Percentiles rank a stretch among this genome's conserved stretches.
These are phyloP conservation scores for Pythium myriotylum DNA, from an alignment of 352 stramenopile genomes.

Conservation along the genomic window DNA sequence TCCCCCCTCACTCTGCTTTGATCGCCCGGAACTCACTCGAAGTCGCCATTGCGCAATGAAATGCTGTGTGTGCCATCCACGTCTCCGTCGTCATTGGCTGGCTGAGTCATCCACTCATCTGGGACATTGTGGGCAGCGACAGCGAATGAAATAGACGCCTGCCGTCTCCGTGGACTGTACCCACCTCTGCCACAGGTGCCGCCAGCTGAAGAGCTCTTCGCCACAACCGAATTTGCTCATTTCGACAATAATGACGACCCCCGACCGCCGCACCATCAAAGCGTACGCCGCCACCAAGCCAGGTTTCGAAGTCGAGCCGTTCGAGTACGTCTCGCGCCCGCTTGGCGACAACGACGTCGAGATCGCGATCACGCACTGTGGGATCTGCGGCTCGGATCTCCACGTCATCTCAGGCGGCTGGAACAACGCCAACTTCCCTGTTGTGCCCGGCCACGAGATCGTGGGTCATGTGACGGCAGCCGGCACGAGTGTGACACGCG, in stretches of 20 bases:
- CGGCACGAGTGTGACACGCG: slow-evolving; percentile 4
- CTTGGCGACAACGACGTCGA: slow-evolving; percentile 28
- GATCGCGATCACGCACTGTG: slow-evolving; percentile 32
- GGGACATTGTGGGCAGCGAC: too few species aligned
- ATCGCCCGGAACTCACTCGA: too few species aligned
- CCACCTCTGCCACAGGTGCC: too few species aligned
- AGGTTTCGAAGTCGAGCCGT: slow-evolving; percentile 14
- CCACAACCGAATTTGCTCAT: background rate
- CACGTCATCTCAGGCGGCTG: slow-evolving; percentile 29
- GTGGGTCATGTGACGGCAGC: slow-evolving; percentile 24
- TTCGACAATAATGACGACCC: background rate
- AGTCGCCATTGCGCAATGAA: too few species aligned
- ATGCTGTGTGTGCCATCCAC: too few species aligned
- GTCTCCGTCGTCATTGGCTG: too few species aligned
- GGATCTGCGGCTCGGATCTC: slow-evolving; percentile 34
- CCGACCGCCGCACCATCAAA: slow-evolving; percentile 14
- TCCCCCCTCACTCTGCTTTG: too few species aligned
- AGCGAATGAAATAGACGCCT: too few species aligned
- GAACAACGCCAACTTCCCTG: slow-evolving; percentile 24
- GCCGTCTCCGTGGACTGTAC: too few species aligned
- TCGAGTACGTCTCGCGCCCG: slow-evolving; percentile 19
- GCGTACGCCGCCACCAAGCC: slow-evolving; percentile 17
- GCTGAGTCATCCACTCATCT: too few species aligned
- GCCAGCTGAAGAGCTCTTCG: background rate
- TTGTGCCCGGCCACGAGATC: slow-evolving; percentile 33